Conservation (phyloP, 2,329 filamentous ascomycete genomes). For the Teratosphaeria epicoccoides region DNA sequence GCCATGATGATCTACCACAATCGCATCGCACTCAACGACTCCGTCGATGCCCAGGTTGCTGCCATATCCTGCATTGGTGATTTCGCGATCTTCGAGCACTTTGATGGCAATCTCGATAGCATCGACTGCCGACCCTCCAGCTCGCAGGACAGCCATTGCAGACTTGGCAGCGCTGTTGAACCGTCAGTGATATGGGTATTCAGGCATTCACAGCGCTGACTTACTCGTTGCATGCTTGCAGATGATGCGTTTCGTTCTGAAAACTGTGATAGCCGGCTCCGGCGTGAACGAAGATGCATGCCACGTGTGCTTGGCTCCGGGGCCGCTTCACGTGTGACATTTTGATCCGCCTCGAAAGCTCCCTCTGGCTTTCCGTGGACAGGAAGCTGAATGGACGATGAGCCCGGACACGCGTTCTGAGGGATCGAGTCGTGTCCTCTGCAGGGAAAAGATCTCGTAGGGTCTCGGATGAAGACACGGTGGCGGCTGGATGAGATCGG, state of each 20-base stretch:
- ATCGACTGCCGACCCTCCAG: conserved; percentile 70
- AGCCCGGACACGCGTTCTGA: not conserved
- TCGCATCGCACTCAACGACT: conserved; percentile 87
- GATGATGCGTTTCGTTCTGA: conserved; percentile 73
- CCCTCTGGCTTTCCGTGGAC: not conserved
- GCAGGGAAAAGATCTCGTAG: not conserved
- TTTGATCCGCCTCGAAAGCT: conserved; percentile 5
- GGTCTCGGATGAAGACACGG: not conserved
- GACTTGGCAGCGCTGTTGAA: conserved; percentile 63
- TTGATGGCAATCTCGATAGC: conserved; percentile 84
- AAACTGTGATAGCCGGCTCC: conserved; percentile 88
- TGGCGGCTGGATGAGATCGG: not conserved
- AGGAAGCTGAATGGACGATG: not conserved
- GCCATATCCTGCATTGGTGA: conserved; percentile 92
- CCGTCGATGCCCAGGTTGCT: conserved; percentile 91
- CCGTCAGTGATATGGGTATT: conserved; percentile 11
- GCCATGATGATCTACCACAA: conserved; percentile 80
- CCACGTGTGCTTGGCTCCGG: conserved; percentile 38
- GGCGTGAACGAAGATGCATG: conserved; percentile 88
- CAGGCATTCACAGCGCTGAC: conserved; percentile 27
- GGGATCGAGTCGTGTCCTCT: not conserved
- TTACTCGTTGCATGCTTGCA: conserved; percentile 81
- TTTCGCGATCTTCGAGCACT: conserved; percentile 81
- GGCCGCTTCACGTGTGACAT: conserved; percentile 32
- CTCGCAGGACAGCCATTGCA: conserved; percentile 70